phyloP scores from a whole-genome alignment of 805 yeast genomes.

The Ogataea corticis region DNA sequence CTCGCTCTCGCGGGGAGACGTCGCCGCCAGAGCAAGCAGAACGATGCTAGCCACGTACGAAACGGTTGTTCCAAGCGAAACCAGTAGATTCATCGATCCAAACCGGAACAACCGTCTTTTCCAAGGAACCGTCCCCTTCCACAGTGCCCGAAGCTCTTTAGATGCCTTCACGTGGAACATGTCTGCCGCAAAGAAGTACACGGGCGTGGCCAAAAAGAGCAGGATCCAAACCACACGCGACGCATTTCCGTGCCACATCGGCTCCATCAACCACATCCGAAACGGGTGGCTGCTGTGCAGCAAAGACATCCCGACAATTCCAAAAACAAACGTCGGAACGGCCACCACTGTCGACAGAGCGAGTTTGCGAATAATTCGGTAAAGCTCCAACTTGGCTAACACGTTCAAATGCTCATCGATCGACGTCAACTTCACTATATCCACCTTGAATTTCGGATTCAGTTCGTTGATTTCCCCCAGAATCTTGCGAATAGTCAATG shows the following conservation, averaged over 20 bases:
- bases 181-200: slow-evolving; percentile 73
- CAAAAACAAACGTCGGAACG: slow-evolving; percentile 65
- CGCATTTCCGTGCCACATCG: slow-evolving; percentile 63
- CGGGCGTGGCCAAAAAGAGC: slow-evolving; percentile 66
- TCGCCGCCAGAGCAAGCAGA: slow-evolving; percentile 48
- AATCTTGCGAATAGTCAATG: slow-evolving; percentile 56
- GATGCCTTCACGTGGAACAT: slow-evolving; percentile 68
- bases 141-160: slow-evolving; percentile 56
- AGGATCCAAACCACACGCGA: slow-evolving; percentile 66
- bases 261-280: slow-evolving; percentile 56
- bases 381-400: slow-evolving; percentile 50
- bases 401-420: slow-evolving; percentile 63
- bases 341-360: slow-evolving; percentile 53
- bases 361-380: slow-evolving; percentile 46
- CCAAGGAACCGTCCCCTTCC: slow-evolving; percentile 58
- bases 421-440: slow-evolving; percentile 52
- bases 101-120: slow-evolving; percentile 58
- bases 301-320: slow-evolving; percentile 68
- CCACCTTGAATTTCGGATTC: slow-evolving; percentile 48
- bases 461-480: slow-evolving; percentile 48
- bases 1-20: slow-evolving; percentile 22
- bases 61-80: slow-evolving; percentile 72
- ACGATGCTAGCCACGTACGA: slow-evolving; percentile 70
- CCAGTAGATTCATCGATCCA: slow-evolving; percentile 76
- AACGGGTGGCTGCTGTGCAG: slow-evolving; percentile 43